phyloP scores from a whole-genome alignment of 2,329 filamentous ascomycete species.

The Peltaster fructicola region DNA sequence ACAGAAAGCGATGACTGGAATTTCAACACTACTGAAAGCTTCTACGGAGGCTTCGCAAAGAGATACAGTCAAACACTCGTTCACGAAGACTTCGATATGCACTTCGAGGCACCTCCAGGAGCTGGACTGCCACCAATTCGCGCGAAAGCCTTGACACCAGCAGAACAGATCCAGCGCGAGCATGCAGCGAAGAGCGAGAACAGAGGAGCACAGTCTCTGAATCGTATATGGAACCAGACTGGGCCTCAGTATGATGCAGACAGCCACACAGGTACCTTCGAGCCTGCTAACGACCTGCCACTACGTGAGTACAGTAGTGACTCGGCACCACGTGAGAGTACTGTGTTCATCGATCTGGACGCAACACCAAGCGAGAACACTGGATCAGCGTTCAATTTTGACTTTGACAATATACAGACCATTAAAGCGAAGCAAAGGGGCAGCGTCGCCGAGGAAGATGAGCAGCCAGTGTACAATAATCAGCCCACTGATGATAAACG shows the following conservation, averaged over 20 bases:
- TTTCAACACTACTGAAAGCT: constrained; percentile 45
- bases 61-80: constrained; percentile 11
- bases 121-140: constrained; percentile 8
- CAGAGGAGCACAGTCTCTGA: constrained; percentile 37
- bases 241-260: constrained; percentile 38
- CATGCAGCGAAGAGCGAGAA: constrained; percentile 40
- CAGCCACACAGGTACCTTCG: constrained; percentile 27
- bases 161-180: constrained; percentile 25
- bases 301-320: constrained; percentile 22
- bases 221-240: constrained; percentile 42
- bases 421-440: constrained; percentile 32
- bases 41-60: constrained; percentile 27
- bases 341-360: constrained; percentile 42
- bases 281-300: constrained; percentile 38
- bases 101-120: constrained; percentile 8
- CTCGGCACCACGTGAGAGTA: constrained; percentile 28
- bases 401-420: constrained; percentile 35
- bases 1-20: constrained; percentile 41
- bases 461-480: constrained; percentile 20
- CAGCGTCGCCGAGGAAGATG: constrained; percentile 20
- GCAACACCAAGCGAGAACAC: constrained; percentile 32
- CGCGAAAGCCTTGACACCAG: constrained; percentile 8
- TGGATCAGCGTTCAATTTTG: constrained; percentile 27
- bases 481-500: constrained; percentile 21
- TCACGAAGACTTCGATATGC: constrained; percentile 8